Conservation (phyloP, 805 yeast species). For the Vanderwaltozyma tropicalis region DNA sequence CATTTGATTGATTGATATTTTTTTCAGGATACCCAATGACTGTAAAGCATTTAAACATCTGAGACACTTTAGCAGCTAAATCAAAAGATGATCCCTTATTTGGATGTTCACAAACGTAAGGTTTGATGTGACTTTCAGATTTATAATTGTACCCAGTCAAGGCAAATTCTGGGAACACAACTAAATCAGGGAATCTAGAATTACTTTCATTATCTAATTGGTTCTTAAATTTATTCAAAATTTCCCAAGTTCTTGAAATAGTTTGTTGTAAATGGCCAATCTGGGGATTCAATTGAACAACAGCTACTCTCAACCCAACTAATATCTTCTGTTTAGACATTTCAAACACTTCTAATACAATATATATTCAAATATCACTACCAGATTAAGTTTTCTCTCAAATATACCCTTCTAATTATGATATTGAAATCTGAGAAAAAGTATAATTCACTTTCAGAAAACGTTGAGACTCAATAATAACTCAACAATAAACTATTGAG, state of each 20-base stretch:
- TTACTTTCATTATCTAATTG: slow-evolving; percentile 1
- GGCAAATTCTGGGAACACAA: slow-evolving; percentile 76
- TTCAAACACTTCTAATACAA: not conserved
- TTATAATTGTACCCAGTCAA: slow-evolving; percentile 74
- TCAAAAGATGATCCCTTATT: slow-evolving; percentile 38
- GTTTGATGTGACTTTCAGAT: slow-evolving; percentile 37
- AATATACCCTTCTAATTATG: too few species aligned
- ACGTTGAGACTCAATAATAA: too few species aligned
- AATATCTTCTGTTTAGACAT: not conserved
- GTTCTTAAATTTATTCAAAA: slow-evolving; percentile 28
- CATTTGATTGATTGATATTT: not conserved
- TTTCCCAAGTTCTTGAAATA: slow-evolving; percentile 34
- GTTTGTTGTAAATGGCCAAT: slow-evolving; percentile 52
- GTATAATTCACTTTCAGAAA: too few species aligned
- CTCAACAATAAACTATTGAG: too few species aligned
- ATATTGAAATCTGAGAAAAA: too few species aligned
- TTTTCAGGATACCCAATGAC: slow-evolving; percentile 77
- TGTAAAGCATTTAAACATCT: slow-evolving; percentile 47
- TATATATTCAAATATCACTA: too few species aligned
- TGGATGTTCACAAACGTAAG: slow-evolving; percentile 38
- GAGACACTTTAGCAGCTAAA: slow-evolving; percentile 49
- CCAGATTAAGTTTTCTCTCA: too few species aligned
- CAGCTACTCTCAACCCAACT: slow-evolving; percentile 49
- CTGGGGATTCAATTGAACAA: slow-evolving; percentile 57
- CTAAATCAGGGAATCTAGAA: slow-evolving; percentile 42